Conservation (phyloP, 345 rosid species). For the Hibiscus tridactylites region DNA sequence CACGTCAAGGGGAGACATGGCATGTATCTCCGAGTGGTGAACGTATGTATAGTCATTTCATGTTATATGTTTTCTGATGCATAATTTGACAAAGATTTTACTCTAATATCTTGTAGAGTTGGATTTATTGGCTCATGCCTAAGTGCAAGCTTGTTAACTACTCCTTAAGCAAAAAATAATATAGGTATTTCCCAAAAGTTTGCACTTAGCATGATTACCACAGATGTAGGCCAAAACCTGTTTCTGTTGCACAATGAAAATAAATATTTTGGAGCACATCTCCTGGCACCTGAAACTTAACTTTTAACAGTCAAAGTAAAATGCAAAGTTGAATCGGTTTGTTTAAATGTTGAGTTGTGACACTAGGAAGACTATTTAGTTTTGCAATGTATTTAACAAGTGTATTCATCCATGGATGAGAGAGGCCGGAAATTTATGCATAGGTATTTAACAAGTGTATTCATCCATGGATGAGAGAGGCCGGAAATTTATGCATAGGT, state of each 20-base stretch:
- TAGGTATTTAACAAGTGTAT: not conserved
- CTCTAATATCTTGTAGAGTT: not conserved
- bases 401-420: not conserved
- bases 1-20: conserved; percentile 99
- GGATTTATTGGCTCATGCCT: not conserved
- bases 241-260: not conserved
- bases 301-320: not conserved
- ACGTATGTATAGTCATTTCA: conserved; percentile 39
- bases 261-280: not conserved
- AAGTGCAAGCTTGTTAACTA: not conserved
- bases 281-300: not conserved
- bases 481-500: not conserved
- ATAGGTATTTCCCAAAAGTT: not conserved
- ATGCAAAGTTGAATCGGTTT: not conserved
- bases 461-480: not conserved
- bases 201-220: not conserved
- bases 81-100: not conserved
- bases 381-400: not conserved
- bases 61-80: not conserved
- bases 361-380: not conserved
- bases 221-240: not conserved
- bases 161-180: not conserved
- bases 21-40: conserved; percentile 75
- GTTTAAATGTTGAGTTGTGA: not conserved
- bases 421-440: not conserved